phyloP scores from a whole-genome alignment of 441 rosid genomes.

The Populus hybrid region DNA sequence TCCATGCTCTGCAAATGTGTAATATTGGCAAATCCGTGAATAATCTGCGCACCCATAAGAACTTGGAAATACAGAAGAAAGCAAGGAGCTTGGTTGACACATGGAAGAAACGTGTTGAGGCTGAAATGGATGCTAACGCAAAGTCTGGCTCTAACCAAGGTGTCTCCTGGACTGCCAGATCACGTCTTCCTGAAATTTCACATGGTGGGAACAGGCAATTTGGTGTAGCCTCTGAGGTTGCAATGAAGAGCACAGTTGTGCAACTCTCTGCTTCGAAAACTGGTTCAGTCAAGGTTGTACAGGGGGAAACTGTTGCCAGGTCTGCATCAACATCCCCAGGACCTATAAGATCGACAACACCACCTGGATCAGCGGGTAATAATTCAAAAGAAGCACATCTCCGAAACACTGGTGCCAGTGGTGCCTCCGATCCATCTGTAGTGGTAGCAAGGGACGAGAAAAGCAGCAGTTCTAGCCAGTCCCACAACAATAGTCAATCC shows the following conservation, averaged over 20 bases:
- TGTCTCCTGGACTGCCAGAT: too few species aligned
- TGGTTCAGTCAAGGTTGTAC: conserved; percentile 50
- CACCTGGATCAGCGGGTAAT: conserved; percentile 38
- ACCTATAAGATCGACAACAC: conserved; percentile 46
- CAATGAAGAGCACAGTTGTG: conserved; percentile 51
- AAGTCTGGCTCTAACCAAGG: too few species aligned
- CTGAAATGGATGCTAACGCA: too few species aligned
- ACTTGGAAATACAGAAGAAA: too few species aligned
- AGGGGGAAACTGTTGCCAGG: conserved; percentile 46
- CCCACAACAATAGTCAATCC: conserved; percentile 73
- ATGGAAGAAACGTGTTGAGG: too few species aligned
- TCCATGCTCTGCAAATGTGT: too few species aligned
- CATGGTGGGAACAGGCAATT: conserved; percentile 25
- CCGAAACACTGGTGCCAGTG: conserved; percentile 36
- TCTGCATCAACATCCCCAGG: conserved; percentile 51
- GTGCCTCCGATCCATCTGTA: conserved; percentile 40
- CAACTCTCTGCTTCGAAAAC: conserved; percentile 61
- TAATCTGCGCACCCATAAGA: too few species aligned
- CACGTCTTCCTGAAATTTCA: too few species aligned
- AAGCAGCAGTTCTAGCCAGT: conserved; percentile 79
- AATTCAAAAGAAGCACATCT: conserved; percentile 46
- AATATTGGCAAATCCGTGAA: too few species aligned
- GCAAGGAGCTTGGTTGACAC: too few species aligned
- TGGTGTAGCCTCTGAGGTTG: conserved; percentile 62
- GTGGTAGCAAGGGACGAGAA: conserved; percentile 49